phyloP scores from a whole-genome alignment of 345 rosid genomes.

The Cardamine occulta region DNA sequence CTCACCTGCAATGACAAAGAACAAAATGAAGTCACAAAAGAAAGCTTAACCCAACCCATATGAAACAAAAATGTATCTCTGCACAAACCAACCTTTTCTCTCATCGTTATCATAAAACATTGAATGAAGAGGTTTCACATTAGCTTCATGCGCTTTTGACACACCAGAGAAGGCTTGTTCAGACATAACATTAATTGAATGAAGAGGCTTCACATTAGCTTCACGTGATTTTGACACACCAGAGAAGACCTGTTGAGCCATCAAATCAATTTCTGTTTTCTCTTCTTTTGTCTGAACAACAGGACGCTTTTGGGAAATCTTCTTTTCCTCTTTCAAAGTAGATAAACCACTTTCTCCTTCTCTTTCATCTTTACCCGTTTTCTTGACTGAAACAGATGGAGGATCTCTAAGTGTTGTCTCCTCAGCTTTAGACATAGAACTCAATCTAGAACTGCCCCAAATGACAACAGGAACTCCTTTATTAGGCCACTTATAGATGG shows the following conservation, averaged over 20 bases:
- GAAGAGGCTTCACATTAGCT: slow-evolving; percentile 44
- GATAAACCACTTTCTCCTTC: not conserved
- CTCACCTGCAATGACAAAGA: slow-evolving; percentile 52
- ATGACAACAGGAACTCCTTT: slow-evolving; percentile 59
- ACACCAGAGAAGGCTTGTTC: slow-evolving; percentile 29
- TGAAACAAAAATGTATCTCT: slow-evolving; percentile 14
- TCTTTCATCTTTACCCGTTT: not conserved
- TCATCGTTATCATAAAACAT: slow-evolving; percentile 31
- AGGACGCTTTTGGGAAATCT: slow-evolving; percentile 18
- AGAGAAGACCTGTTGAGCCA: slow-evolving; percentile 25
- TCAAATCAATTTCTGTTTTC: slow-evolving; percentile 30
- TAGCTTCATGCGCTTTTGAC: slow-evolving; percentile 42
- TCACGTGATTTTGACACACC: slow-evolving; percentile 42
- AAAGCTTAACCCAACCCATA: slow-evolving; percentile 21
- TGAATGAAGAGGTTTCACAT: slow-evolving; percentile 46
- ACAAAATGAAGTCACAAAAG: slow-evolving; percentile 13
- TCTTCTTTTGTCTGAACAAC: slow-evolving; percentile 32
- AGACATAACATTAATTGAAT: slow-evolving; percentile 18
- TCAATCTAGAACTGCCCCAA: slow-evolving; percentile 51
- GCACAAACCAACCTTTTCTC: slow-evolving; percentile 44
- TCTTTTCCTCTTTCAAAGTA: slow-evolving; percentile 23
- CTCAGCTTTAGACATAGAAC: slow-evolving; percentile 46
- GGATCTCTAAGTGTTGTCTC: not conserved
- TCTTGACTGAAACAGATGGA: slow-evolving; percentile 11
- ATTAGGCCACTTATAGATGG: slow-evolving; percentile 93